Conservation (phyloP, 1,284 basidiomycete genomes). For the Apiotrichum siamense region DNA sequence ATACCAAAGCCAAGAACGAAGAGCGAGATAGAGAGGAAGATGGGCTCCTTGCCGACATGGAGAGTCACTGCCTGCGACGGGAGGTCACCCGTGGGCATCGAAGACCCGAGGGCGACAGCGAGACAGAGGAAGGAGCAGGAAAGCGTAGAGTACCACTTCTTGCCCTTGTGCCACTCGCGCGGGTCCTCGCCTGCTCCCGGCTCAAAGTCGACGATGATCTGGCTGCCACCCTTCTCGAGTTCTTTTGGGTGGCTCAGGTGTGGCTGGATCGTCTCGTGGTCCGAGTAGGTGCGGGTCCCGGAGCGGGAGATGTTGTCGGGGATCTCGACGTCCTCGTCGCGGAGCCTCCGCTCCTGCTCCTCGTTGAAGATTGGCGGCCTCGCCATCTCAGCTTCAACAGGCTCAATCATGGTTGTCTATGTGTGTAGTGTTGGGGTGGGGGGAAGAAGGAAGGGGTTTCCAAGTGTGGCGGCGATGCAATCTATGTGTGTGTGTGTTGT, state of each 20-base stretch:
- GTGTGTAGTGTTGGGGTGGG: neutral
- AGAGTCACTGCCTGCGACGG: constrained; percentile 37
- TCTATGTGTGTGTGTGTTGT: neutral
- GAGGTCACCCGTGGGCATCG: constrained; percentile 49
- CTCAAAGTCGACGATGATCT: constrained; percentile 31
- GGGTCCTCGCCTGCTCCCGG: constrained; percentile 27
- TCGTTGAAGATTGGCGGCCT: constrained; percentile 30
- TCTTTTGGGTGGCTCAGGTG: neutral
- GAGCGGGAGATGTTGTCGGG: neutral
- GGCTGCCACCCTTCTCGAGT: constrained; percentile 13
- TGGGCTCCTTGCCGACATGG: constrained; percentile 43
- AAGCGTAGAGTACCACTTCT: constrained; percentile 34
- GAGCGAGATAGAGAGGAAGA: constrained; percentile 47
- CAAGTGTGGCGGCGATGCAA: no score
- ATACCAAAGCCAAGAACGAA: constrained; percentile 51
- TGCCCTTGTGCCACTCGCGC: constrained; percentile 28
- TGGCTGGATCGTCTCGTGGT: neutral
- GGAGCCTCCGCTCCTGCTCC: constrained; percentile 21
- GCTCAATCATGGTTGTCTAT: constrained; percentile 23
- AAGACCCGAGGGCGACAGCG: constrained; percentile 46
- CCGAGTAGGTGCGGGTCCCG: neutral
- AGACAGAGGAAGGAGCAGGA: constrained; percentile 30
- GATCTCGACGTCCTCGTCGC: constrained; percentile 24
- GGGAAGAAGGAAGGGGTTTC: neutral
- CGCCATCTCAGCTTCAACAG: constrained; percentile 36